Evolutionary conservation across 805 yeast genomes (phyloP).

Genomic region (Myxozyma neglecta): DNA sequence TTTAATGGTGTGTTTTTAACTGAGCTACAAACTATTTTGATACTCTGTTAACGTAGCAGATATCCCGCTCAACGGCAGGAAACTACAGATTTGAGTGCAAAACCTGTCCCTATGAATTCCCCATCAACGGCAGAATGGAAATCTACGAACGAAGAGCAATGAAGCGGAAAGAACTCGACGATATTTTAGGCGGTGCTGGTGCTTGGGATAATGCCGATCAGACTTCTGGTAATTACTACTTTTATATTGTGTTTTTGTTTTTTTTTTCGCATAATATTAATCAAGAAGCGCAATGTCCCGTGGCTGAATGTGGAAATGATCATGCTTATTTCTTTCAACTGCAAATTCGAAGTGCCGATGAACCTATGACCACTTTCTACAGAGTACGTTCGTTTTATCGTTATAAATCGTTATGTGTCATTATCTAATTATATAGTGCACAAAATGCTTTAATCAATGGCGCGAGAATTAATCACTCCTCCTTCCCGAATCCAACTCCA

Average conservation of each 20-base stretch:
- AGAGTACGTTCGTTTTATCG: conserved; percentile 44
- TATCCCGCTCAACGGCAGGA: conserved; percentile 59
- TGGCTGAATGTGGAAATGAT: conserved; percentile 76
- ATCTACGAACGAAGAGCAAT: conserved; percentile 82
- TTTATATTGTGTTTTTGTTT: not conserved
- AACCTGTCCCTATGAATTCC: conserved; percentile 94
- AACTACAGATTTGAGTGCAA: conserved; percentile 75
- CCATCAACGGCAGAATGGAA: conserved; percentile 70
- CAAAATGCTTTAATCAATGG: conserved; percentile 92
- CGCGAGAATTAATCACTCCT: conserved; percentile 67
- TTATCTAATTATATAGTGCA: conserved; percentile 51
- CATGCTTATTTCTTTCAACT: conserved; percentile 96
- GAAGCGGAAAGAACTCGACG: conserved; percentile 89
- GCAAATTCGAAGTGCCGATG: conserved; percentile 97
- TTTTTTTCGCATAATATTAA: not conserved
- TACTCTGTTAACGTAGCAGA: conserved; percentile 34
- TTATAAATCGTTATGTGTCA: not conserved
- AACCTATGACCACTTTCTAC: conserved; percentile 98
- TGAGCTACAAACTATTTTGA: too few relatives aligned
- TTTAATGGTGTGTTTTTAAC: too few relatives aligned
- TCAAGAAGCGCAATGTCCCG: conserved; percentile 77
- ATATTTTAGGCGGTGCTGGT: conserved; percentile 93
- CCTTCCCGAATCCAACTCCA: conserved; percentile 11
- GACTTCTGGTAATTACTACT: conserved; percentile 48
- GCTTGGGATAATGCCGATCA: conserved; percentile 99